Percentiles rank a stretch among this genome's conserved stretches.
phyloP scores from a whole-genome alignment of 176 grass and related monocot genomes.

The Triticum aestivum region DNA sequence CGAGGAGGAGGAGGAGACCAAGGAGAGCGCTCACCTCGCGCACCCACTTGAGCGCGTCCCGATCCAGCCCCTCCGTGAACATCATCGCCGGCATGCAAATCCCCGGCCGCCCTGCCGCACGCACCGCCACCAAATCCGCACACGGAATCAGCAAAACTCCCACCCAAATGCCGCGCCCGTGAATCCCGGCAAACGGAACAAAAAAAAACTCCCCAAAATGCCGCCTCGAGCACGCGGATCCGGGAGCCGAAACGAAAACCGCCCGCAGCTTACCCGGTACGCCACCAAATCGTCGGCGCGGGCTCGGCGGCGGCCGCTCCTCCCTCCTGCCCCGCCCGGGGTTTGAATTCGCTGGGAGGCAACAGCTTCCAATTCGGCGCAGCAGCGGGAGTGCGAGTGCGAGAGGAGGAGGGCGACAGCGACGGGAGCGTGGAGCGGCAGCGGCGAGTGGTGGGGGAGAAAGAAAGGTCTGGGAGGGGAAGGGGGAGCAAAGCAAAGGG shows the following conservation, averaged over 20 bases:
- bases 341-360: conserved; percentile 31
- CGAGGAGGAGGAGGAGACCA: background rate
- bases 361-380: background rate
- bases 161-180: conserved; percentile 33
- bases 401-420: background rate
- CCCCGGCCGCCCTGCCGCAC: conserved; percentile 33
- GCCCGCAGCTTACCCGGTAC: conserved; percentile 26
- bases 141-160: background rate
- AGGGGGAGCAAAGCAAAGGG: conserved; percentile 16
- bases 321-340: no score
- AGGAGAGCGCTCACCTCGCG: conserved; percentile 52
- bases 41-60: conserved; percentile 83
- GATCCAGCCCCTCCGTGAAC: conserved; percentile 94
- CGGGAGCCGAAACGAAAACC: conserved; percentile 33
- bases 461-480: background rate
- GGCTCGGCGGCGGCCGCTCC: background rate
- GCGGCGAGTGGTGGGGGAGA: background rate
- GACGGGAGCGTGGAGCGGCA: conserved; percentile 19
- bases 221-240: conserved; percentile 23
- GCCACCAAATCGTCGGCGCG: conserved; percentile 17
- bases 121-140: conserved; percentile 11
- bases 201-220: background rate
- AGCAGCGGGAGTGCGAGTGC: background rate
- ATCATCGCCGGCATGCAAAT: conserved; percentile 56
- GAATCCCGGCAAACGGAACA: background rate